Base-by-base conservation (phyloP, 2,329 filamentous ascomycete species). In the Ophiostoma populinum region DNA sequence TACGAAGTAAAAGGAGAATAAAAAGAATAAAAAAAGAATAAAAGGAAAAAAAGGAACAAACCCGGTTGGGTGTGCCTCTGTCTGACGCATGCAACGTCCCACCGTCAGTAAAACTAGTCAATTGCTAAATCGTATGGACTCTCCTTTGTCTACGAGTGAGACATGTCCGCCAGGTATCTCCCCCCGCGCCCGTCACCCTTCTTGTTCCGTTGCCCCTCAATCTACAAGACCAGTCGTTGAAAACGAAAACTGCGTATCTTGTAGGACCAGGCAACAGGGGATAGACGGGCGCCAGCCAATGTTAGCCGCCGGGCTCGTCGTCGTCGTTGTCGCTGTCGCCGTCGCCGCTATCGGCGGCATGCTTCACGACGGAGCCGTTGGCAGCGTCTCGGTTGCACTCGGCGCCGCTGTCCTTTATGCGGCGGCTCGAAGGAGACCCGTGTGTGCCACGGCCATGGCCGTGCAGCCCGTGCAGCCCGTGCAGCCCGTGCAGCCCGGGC, bases 181-280 rank as follows among this genome's bases (percentile, higher is more conserved):
- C 19, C 24, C 51, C 45, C 63, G 69, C 67, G 63, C 57, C 64
- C 63, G 62, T 57, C 69, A 70, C 62, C 69, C 67, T 38, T 61
- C 65, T 75, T 71, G 61, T 62, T 67, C 67, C 65, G 52, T 65
- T 61, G 56, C 57, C 67, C 63, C 64, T 69, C 63, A 55, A 59
- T 65, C 62, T 63, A 58, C 56, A 49, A 49, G 51, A 10, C 8
- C 16, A 35, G n/a, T 5, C 7, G 16, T 19, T 15, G 8, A 15
- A n/a, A 19, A n/a, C n/a, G n/a, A n/a, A 7, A 27, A 15, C 12
- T n/a, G 18, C 3, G 18, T 22, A 34, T 47, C 54, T 51, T 49
- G 53, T 58, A 70, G 66, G 65, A 70, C 62, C 65, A 73, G 67
- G 60, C 59, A 65, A 69, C 66, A 75, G 72, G 69, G 71, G 67